Evolutionary conservation across 2,329 filamentous ascomycete genomes (phyloP), one percentile per base, ranked within the genome.

Genomic region (Trichoderma endophyticum): DNA sequence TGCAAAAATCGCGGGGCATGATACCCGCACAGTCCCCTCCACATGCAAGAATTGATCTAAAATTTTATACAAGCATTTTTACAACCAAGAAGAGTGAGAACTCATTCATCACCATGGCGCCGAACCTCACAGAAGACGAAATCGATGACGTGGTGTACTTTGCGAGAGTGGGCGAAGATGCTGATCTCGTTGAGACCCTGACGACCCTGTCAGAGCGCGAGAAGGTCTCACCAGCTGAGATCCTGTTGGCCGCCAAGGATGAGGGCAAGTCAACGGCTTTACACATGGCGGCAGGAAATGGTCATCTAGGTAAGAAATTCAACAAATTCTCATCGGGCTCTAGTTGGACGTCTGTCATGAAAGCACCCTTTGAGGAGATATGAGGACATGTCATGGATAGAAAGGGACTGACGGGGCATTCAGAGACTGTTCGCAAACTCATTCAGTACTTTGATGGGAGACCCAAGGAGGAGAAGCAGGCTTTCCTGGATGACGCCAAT

Each of bases 221-320:
- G 79, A 86, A 84, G 72, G 86, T 85, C 64, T 81, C 88, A 0
- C 80, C 87, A 2, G 86, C 88, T n/a, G 87, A 91, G 71, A 86
- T 97, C 72, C 81, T 98, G 61, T 81, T 87, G 64, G 88, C 89
- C 15, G 92, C 92, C 28, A 89, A 90, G 75, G 94, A 97, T 79
- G 86, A 89, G 56, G 88, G 91, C 75, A 93, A 91, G 75, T 92
- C 93, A 71, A 97, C 94, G 74, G 92, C 91, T 61, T 82, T 98
- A 78, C 96, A 99, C 83, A 98, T 97, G 89, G 94, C 95, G 8
- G 91, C 93, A 28, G 96, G 93, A 30, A 99, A 99, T 80, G 95
- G 95, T 1, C 92, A 97, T 79, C 78, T 89, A 73, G 92, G 94
- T 95, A 87, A 77, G 84, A 70, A 30, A 3, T 11, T 8, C 0